phyloP scores from a whole-genome alignment of 192 early-diverging fungal species.

The Gamsiella multidivaricata region DNA sequence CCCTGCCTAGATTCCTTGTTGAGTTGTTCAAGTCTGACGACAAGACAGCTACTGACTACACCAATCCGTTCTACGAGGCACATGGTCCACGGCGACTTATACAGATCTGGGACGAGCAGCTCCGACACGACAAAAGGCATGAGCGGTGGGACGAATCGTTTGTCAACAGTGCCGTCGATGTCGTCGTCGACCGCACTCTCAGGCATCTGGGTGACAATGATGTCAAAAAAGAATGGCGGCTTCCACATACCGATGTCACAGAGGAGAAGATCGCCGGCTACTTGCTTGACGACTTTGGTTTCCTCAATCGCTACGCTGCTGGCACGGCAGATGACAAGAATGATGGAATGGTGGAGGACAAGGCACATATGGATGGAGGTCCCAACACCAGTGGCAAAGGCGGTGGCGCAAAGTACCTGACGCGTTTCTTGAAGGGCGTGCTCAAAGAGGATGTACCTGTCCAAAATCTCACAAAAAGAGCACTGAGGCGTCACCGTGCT shows the following conservation, averaged over 20 bases:
- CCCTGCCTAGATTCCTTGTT: conserved; percentile 18
- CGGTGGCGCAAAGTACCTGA: conserved; percentile 7
- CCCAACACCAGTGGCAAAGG: no score
- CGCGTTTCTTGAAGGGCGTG: conserved; percentile 14
- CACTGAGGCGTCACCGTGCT: neutral
- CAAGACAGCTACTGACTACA: neutral
- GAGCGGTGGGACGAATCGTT: conserved; percentile 16
- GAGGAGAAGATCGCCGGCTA: conserved; percentile 11
- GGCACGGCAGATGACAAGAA: no score
- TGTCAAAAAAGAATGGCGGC: conserved; percentile 14
- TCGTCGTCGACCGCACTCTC: conserved; percentile 6
- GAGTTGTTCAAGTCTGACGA: conserved; percentile 18
- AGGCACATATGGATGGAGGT: no score
- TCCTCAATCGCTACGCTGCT: conserved; percentile 9
- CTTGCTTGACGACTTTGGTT: neutral
- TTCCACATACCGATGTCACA: conserved; percentile 12
- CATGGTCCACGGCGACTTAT: conserved; percentile 20
- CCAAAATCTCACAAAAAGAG: neutral
- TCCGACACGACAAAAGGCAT: conserved; percentile 3
- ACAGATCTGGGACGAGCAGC: conserved; percentile 13
- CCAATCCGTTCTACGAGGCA: neutral
- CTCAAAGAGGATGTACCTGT: conserved; percentile 10
- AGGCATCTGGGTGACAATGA: conserved; percentile 11
- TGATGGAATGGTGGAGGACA: no score
- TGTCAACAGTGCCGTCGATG: conserved; percentile 23